Evolutionary conservation across 257 asterid genomes (phyloP).

Genomic region (Nicotiana paniculata): DNA sequence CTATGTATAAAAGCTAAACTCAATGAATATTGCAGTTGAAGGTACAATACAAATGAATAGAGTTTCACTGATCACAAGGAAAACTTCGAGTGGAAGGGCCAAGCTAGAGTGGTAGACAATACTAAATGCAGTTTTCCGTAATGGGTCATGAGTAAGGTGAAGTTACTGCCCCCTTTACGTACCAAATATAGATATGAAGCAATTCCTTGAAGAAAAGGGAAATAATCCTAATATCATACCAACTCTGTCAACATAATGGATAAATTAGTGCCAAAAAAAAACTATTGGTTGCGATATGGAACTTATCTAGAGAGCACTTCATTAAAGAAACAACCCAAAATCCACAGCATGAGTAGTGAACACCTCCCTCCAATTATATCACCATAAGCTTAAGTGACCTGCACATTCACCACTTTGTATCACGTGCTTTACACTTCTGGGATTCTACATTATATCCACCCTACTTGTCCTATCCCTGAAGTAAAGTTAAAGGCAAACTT

Average conservation of each 20-base stretch:
- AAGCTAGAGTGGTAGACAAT: too few relatives aligned
- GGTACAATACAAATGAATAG: neutral
- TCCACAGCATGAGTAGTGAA: neutral
- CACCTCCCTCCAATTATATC: neutral
- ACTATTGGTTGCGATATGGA: neutral
- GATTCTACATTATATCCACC: neutral
- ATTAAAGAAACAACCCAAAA: neutral
- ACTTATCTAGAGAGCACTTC: slow-evolving; percentile 18
- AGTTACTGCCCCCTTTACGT: neutral
- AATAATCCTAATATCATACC: neutral
- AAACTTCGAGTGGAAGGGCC: neutral
- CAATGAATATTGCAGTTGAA: neutral
- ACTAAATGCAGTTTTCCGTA: neutral
- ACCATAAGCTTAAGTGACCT: neutral
- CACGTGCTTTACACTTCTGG: slow-evolving; percentile 15
- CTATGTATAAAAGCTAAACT: too few relatives aligned
- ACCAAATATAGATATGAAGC: neutral
- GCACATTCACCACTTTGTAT: neutral
- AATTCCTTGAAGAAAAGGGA: slow-evolving; percentile 13
- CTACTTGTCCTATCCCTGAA: neutral
- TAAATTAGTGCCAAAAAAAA: neutral
- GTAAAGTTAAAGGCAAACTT: slow-evolving; percentile 10
- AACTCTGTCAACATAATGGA: neutral
- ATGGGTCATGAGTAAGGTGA: neutral
- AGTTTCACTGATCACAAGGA: neutral